A percentile compares a stretch with the other conserved stretches of the same genome.
Evolutionary conservation across 441 rosid genomes (phyloP).

Genomic region (Corymbia calophylla): DNA sequence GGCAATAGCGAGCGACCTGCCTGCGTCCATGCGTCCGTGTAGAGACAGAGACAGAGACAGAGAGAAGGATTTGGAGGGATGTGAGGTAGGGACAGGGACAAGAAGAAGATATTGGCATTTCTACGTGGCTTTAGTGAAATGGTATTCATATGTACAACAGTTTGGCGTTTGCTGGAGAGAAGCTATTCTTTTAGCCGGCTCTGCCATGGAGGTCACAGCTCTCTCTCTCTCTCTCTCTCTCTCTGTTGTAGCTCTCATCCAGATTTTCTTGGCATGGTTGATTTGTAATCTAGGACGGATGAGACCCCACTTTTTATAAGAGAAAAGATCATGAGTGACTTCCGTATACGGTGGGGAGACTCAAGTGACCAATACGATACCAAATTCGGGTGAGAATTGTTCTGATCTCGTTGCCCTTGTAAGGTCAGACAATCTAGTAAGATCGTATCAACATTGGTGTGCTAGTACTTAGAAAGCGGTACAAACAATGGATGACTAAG

Average conservation of each 20-base stretch:
- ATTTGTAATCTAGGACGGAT: background rate
- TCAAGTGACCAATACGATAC: background rate
- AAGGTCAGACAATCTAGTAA: background rate
- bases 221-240: background rate
- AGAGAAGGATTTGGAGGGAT: background rate
- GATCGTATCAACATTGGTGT: background rate
- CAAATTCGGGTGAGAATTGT: background rate
- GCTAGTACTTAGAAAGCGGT: background rate
- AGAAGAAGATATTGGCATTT: constrained; percentile 26
- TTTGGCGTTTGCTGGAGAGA: constrained; percentile 19
- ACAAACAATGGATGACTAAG: background rate
- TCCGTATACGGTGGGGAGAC: background rate
- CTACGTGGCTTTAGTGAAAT: constrained; percentile 6
- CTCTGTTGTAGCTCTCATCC: background rate
- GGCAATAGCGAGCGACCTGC: background rate
- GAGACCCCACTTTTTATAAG: background rate
- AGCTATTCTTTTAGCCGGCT: background rate
- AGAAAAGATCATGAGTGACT: background rate
- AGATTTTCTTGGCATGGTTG: background rate
- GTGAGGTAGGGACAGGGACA: background rate
- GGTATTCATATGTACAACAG: background rate
- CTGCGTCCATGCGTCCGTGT: background rate
- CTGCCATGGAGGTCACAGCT: background rate
- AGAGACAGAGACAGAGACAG: background rate
- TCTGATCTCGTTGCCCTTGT: background rate